Evolutionary conservation across 179 eudicot species (phyloP), one percentile per base, ranked within the genome.

Genomic region (Silene noctiflora): DNA sequence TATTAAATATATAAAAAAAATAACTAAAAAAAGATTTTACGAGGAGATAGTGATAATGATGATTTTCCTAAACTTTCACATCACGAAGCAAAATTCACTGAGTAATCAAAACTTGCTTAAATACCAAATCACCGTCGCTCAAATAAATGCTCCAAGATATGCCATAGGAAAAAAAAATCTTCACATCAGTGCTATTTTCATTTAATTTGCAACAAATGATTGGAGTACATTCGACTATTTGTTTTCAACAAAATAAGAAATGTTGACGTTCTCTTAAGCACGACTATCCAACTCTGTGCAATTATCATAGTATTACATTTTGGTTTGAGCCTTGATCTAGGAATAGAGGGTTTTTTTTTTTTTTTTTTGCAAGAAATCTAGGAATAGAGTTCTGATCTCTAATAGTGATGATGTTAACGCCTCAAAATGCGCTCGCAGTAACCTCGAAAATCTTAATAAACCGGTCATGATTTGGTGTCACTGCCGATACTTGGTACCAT

Each of bases 231-330:
- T n/a, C 14, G 48, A 17, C 25, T 33, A 6, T 33, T 67, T 16
- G 16, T 67, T 6, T n/a, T 65, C 71, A n/a, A 69, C 31, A 46
- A 39, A 69, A 44, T 69, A n/a, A 44, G 72, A 69, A 19, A 42
- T 39, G 51, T n/a, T 17, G 21, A 67, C 4, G 51, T 19, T 67
- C 51, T n/a, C 5, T 67, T 6, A 42, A 17, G 22, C 14, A 4
- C 44, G 29, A 65, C 21, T 65, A 24, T 29, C 25, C 4, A 35
- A 35, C 22, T 64, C 13, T 10, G 42, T 27, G 13, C 11, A 42
- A 42, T 42, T 42, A 42, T 42, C 46, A 42, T 42, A 9, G 46
- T 42, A 42, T 42, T 42, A 42, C 46, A 42, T 42, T 42, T 42
- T 42, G 46, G 46, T 42, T 9, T 42, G 46, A 42, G 46, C 46